A percentile compares a stretch with the other conserved stretches of the same genome.
These are phyloP conservation scores for Trichoderma sp. DNA, from an alignment of 2,329 filamentous ascomycete genomes.

Conservation along the genomic window DNA sequence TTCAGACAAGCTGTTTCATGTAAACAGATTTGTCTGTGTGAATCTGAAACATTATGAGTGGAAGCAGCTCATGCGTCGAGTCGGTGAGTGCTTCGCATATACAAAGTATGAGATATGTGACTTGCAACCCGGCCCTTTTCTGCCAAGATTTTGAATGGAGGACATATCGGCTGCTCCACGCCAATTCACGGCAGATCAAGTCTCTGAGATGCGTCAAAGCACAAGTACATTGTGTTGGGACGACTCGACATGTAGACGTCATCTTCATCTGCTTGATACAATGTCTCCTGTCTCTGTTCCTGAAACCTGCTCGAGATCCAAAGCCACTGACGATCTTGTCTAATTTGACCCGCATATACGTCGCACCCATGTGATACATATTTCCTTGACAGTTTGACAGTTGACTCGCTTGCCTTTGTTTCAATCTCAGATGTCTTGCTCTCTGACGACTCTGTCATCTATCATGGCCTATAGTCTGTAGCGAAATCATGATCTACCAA, in stretches of 20 bases:
- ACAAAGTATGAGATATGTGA: not conserved
- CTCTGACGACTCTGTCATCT: not conserved
- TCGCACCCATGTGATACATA: not conserved
- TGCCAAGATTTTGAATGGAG: not conserved
- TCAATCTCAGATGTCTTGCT: not conserved
- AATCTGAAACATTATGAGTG: not conserved
- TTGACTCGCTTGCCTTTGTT: not conserved
- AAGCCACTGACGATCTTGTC: not conserved
- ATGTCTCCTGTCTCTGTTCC: not conserved
- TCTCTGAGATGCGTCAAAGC: not conserved
- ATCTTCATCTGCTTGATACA: not conserved
- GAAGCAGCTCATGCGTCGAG: not conserved
- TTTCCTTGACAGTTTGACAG: too few species aligned
- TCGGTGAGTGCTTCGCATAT: not conserved
- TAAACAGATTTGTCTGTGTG: not conserved
- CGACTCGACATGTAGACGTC: not conserved
- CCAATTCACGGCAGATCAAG: not conserved
- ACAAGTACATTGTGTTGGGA: not conserved
- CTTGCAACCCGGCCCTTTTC: not conserved
- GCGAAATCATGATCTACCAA: constrained; percentile 13
- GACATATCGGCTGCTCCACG: not conserved
- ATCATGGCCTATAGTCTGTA: not conserved
- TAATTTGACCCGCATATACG: not conserved
- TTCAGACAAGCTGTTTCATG: not conserved
- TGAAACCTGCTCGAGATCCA: not conserved